Conservation (phyloP, 148 eudicot species). For the Bassia scoparia region DNA sequence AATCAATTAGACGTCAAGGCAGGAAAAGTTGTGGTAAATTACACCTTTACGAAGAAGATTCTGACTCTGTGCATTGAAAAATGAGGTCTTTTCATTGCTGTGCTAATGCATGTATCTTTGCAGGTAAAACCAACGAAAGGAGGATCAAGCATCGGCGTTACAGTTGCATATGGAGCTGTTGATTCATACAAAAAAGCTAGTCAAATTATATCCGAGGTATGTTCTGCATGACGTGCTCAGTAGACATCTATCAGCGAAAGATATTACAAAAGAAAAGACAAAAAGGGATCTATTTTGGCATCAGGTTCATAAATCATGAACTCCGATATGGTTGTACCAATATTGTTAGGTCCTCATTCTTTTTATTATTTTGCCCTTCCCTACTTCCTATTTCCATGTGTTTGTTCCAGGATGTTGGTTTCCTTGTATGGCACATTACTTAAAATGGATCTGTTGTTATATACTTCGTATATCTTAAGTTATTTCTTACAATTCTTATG, state of each 20-base stretch:
- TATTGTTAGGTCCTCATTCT: neutral
- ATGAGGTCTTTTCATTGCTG: slow-evolving; percentile 1
- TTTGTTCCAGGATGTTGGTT: neutral
- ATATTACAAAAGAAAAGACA: neutral
- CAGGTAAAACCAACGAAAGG: slow-evolving; percentile 96
- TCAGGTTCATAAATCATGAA: neutral
- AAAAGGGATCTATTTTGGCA: neutral
- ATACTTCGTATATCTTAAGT: neutral
- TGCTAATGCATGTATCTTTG: slow-evolving; percentile 3
- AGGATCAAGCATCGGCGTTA: slow-evolving; percentile 92
- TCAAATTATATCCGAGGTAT: slow-evolving; percentile 60
- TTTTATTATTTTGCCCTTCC: neutral
- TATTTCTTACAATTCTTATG: neutral
- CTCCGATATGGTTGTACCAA: neutral
- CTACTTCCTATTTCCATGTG: neutral
- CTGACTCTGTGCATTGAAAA: slow-evolving; percentile 7
- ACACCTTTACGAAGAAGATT: neutral
- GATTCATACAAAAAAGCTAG: slow-evolving; percentile 63
- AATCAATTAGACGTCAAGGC: slow-evolving; percentile 52
- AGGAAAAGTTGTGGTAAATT: slow-evolving; percentile 85
- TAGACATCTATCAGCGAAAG: neutral
- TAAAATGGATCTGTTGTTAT: neutral
- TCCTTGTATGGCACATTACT: neutral
- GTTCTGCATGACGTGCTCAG: neutral
- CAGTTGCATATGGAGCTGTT: slow-evolving; percentile 78